Conservation (phyloP, 192 early-diverging fungal species). For the Rhizophagus clarus region DNA sequence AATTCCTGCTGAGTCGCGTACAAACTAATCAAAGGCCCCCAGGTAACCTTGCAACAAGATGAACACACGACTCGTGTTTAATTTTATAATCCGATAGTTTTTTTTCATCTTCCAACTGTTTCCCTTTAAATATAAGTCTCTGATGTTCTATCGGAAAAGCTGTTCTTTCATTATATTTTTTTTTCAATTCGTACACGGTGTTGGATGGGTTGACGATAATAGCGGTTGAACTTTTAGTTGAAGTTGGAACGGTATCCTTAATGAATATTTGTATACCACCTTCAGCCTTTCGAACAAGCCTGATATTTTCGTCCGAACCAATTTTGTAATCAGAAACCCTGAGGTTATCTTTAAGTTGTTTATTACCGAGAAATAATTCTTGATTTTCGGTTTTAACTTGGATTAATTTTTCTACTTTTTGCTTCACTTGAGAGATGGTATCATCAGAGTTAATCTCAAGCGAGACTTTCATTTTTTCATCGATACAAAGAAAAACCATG, state of each 20-base stretch:
- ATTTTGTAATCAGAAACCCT: background rate
- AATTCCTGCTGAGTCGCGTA: too few species aligned
- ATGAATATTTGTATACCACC: slow-evolving; percentile 11
- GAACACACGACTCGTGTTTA: slow-evolving; percentile 27
- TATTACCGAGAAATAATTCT: slow-evolving; percentile 20
- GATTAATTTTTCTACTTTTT: slow-evolving; percentile 6
- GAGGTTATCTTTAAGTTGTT: background rate
- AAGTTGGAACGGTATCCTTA: background rate
- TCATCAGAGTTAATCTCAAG: slow-evolving; percentile 15
- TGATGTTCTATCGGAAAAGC: slow-evolving; percentile 6
- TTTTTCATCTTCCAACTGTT: slow-evolving; percentile 47
- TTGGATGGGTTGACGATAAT: background rate
- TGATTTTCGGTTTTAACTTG: background rate
- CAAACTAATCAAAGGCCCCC: background rate
- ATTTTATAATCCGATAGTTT: slow-evolving; percentile 42
- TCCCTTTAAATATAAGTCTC: slow-evolving; percentile 38
- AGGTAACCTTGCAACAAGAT: background rate
- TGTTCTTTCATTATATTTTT: background rate
- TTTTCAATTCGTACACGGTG: slow-evolving; percentile 10
- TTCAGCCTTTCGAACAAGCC: slow-evolving; percentile 15
- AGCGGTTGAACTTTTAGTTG: background rate
- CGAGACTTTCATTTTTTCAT: background rate
- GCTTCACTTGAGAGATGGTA: slow-evolving; percentile 10
- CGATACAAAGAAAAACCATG: background rate
- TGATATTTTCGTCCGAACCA: slow-evolving; percentile 3